Evolutionary conservation across 2,329 filamentous ascomycete species (phyloP), one percentile per base, ranked within the genome.

Genomic region (Hypocrella siamensis): DNA sequence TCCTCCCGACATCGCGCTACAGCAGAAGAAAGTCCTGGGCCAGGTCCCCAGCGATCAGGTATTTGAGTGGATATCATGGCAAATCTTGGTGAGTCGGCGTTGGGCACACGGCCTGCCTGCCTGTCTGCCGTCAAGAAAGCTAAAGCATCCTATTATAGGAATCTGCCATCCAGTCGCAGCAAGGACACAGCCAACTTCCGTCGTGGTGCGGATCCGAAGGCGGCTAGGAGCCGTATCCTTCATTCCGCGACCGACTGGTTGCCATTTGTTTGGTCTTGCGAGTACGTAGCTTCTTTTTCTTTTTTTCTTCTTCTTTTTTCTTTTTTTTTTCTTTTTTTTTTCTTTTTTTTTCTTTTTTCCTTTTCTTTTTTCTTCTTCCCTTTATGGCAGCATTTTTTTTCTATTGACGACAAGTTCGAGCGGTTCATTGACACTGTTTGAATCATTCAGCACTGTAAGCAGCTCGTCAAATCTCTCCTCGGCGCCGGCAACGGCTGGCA

Each of bases 401-500:
- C 12, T 22, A 7, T 22, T 7, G 12, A 22, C 12, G 21, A 22
- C 12, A 22, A 22, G 21, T n/a, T n/a, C n/a, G n/a, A n/a, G n/a
- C n/a, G n/a, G n/a, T n/a, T n/a, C n/a, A n/a, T n/a, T n/a, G n/a
- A n/a, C n/a, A n/a, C n/a, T n/a, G n/a, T n/a, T n/a, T n/a, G n/a
- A n/a, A 22, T 12, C 7, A 22, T 12, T 7, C 21, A 22, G 21
- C 21, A 22, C 21, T 22, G 21, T 12, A 22, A 22, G 12, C 46
- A 48, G 34, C 38, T 48, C 3, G 42, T 48, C 36, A 49, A 46
- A 35, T 46, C 42, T n/a, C 39, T 49, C 8, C 31, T 49, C 10
- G 39, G 34, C 7, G 36, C 40, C 9, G 44, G 44, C 8, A 34
- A 42, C 10, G 42, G 41, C 7, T 22, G 21, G 21, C 21, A 33